Base-by-base conservation (phyloP, 1,284 basidiomycete genomes). In the Ganoderma multipileum region DNA sequence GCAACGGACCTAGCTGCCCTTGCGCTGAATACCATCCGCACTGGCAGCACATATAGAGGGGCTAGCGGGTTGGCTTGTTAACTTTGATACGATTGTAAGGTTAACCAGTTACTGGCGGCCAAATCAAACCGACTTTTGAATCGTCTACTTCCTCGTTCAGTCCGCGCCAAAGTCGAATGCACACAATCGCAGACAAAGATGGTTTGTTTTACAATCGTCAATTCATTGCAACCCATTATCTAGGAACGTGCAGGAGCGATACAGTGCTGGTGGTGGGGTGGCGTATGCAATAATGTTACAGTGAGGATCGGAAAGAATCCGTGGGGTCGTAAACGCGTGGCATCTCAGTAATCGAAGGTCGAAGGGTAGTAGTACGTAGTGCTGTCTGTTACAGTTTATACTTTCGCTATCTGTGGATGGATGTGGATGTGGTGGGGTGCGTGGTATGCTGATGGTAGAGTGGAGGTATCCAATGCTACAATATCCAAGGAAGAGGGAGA, bases 331-430 rank as follows among this genome's bases (percentile, higher is more conserved):
- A 68, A 61, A 54, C 26, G 63, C 26, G 39, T n/a, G 47, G 62
- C 57, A 47, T 39, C 61, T 63, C 64, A 63, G 58, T 67, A 66
- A 67, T 72, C 55, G 73, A 74, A 75, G 64, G 64, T 74, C 73
- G 73, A 75, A 75, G 54, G 58, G 67, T 69, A 68, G 58, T 69
- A 63, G 66, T 70, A 69, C 67, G 61, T 68, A 42, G 64, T 61
- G 59, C 42, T 44, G 65, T 59, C 68, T 41, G 18, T 41, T 41
- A 60, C 23, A 68, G 68, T 71, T 71, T 72, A 71, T 71, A 75
- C 70, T 73, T 73, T 50, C 64, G 62, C 66, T 72, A 66, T 70
- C 62, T 66, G 66, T 55, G 68, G 64, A 66, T 66, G 66, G 61
- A 47, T 50, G 16, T 20, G 42, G 63, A 47, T n/a, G 67, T 28